A percentile compares a stretch with the other conserved stretches of the same genome.
Conservation (phyloP, 768 basidiomycete genomes). For the Phaeotremella skinneri region DNA sequence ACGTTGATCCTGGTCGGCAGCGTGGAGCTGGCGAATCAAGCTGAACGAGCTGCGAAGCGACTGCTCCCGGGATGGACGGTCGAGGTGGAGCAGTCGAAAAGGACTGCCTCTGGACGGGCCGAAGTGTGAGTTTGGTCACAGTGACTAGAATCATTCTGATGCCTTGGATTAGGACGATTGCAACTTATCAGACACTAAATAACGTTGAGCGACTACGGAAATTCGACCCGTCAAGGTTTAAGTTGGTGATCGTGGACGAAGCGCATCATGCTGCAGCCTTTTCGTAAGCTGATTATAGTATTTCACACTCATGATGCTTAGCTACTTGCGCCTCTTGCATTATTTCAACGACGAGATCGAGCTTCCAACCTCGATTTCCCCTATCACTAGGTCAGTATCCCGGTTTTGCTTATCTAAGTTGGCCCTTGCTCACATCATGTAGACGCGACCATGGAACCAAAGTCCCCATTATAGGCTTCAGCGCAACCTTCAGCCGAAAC, state of each 20-base stretch:
- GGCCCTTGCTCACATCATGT: too few species aligned
- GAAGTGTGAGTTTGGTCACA: conserved; percentile 66
- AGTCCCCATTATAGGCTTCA: conserved; percentile 87
- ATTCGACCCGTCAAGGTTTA: conserved; percentile 66
- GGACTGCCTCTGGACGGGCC: conserved; percentile 72
- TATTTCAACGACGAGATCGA: conserved; percentile 66
- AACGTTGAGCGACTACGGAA: conserved; percentile 66
- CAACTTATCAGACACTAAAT: conserved; percentile 62
- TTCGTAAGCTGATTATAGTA: conserved; percentile 59
- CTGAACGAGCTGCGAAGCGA: conserved; percentile 66
- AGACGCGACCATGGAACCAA: conserved; percentile 9
- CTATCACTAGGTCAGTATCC: conserved; percentile 32
- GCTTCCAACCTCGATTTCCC: conserved; percentile 51
- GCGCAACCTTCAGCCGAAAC: conserved; percentile 89
- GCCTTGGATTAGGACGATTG: conserved; percentile 44
- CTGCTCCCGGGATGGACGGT: conserved; percentile 72
- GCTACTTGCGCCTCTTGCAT: conserved; percentile 80
- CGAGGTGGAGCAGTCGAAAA: conserved; percentile 85
- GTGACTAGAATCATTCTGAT: conserved; percentile 8
- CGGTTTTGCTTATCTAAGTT: neutral
- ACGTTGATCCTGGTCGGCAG: conserved; percentile 82
- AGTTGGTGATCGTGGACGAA: conserved; percentile 83
- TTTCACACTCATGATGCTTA: conserved; percentile 27
- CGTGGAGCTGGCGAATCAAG: conserved; percentile 78
- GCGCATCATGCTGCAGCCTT: conserved; percentile 93